Conservation (phyloP, 2,329 filamentous ascomycete species). For the Alternaria angustiovoidea region DNA sequence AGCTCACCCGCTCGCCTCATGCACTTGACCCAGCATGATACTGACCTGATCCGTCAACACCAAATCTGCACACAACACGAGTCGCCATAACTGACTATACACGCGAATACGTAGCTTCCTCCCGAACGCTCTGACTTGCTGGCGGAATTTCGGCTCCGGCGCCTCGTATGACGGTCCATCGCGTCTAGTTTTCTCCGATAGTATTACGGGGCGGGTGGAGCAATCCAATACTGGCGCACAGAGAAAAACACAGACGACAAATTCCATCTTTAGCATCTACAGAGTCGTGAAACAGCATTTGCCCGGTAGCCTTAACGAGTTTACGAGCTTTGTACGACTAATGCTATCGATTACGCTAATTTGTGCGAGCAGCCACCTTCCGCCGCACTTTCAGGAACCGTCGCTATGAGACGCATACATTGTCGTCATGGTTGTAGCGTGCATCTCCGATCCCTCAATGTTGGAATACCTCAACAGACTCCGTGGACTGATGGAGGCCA, state of each 20-base stretch:
- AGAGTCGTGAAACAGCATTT: constrained; percentile 7
- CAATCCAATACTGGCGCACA: constrained; percentile 11
- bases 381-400: not conserved
- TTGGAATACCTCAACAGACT: constrained; percentile 1
- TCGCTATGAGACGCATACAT: not conserved
- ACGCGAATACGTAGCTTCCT: constrained; percentile 5
- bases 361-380: constrained; percentile 1
- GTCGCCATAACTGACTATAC: constrained; percentile 5
- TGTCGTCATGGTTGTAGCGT: not conserved
- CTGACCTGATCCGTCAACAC: not conserved
- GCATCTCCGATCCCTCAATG: not conserved
- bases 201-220: constrained; percentile 13
- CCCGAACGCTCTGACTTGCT: constrained; percentile 9
- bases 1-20: constrained; percentile 7
- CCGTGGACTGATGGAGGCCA: not conserved
- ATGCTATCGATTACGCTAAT: constrained; percentile 4
- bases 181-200: constrained; percentile 15
- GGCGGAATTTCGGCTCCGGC: constrained; percentile 13
- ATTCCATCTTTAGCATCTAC: constrained; percentile 14
- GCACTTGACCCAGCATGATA: not conserved
- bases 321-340: constrained; percentile 7
- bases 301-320: not conserved
- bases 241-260: constrained; percentile 12
- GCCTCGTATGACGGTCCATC: constrained; percentile 12
- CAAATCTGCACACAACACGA: constrained; percentile 5